Evolutionary conservation across 208 protist genomes (phyloP).

Genomic region (Vickermania spadyakhi): DNA sequence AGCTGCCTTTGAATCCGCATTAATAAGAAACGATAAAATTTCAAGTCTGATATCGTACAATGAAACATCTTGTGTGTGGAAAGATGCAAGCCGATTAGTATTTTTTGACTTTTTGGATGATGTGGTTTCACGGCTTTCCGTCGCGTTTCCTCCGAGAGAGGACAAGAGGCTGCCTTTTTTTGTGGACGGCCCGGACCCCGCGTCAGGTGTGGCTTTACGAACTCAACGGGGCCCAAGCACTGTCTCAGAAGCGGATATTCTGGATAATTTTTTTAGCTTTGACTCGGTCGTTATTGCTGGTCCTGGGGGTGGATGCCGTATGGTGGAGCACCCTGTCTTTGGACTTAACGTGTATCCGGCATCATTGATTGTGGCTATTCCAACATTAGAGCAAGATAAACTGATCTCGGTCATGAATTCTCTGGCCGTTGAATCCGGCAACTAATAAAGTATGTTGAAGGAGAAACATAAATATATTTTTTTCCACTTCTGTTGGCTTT

Average conservation of each 20-base stretch:
- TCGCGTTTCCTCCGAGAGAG: neutral
- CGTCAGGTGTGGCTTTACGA: constrained; percentile 29
- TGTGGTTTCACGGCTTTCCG: constrained; percentile 4
- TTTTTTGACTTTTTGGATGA: constrained; percentile 31
- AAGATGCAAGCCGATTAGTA: constrained; percentile 30
- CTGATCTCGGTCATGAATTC: too few relatives aligned
- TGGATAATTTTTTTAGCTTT: constrained; percentile 38
- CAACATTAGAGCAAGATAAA: constrained; percentile 3
- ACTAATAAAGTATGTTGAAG: too few relatives aligned
- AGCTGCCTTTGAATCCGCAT: constrained; percentile 1
- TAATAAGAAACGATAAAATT: constrained; percentile 10
- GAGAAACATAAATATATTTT: too few relatives aligned
- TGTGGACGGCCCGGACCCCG: constrained; percentile 42
- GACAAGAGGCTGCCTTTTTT: constrained; percentile 7
- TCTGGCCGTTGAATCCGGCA: too few relatives aligned
- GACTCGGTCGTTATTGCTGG: constrained; percentile 25
- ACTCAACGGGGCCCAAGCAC: constrained; percentile 16
- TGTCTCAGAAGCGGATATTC: constrained; percentile 25
- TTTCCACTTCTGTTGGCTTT: too few relatives aligned
- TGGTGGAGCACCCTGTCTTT: constrained; percentile 31
- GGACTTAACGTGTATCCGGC: constrained; percentile 39
- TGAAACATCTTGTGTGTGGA: constrained; percentile 20
- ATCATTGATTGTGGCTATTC: constrained; percentile 17
- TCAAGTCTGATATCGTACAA: constrained; percentile 25
- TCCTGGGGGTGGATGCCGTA: constrained; percentile 33